phyloP scores from a whole-genome alignment of 208 protist genomes.

The Wallacemonas sp. region DNA sequence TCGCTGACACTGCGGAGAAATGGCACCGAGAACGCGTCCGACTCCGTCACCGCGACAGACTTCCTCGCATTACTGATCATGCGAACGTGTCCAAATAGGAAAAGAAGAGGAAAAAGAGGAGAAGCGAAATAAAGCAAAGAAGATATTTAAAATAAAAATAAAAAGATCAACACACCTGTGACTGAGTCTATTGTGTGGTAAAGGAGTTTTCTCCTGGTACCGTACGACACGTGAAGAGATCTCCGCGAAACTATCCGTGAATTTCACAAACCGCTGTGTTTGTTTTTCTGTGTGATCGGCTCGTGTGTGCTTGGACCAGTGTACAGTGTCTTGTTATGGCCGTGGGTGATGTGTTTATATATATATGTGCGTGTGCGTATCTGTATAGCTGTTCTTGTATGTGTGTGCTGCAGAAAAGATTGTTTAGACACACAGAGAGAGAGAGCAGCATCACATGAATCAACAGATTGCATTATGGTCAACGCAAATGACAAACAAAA shows the following conservation, averaged over 20 bases:
- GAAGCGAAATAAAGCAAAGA: conserved; percentile 15
- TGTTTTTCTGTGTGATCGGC: too few species aligned
- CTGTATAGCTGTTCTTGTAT: neutral
- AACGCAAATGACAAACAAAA: conserved; percentile 1
- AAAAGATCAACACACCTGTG: conserved; percentile 1
- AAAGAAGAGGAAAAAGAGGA: conserved; percentile 4
- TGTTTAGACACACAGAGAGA: too few species aligned
- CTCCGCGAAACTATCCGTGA: too few species aligned
- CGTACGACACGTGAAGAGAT: too few species aligned
- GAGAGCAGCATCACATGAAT: neutral
- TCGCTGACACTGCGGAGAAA: conserved; percentile 25
- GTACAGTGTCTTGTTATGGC: too few species aligned
- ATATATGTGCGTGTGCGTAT: neutral
- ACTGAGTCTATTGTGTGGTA: too few species aligned
- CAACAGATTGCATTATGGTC: neutral
- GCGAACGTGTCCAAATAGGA: conserved; percentile 3
- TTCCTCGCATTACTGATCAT: neutral
- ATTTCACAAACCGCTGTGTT: too few species aligned
- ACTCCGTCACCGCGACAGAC: neutral
- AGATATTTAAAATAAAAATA: conserved; percentile 4
- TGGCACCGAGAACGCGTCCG: conserved; percentile 6
- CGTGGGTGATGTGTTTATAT: conserved; percentile 5
- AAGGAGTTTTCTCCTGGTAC: too few species aligned
- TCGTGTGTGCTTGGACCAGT: too few species aligned
- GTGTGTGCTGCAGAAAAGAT: too few species aligned